A percentile compares a stretch with the other conserved stretches of the same genome.
Evolutionary conservation across 2,329 filamentous ascomycete genomes (phyloP).

Genomic region (Ophiobolus disseminans): DNA sequence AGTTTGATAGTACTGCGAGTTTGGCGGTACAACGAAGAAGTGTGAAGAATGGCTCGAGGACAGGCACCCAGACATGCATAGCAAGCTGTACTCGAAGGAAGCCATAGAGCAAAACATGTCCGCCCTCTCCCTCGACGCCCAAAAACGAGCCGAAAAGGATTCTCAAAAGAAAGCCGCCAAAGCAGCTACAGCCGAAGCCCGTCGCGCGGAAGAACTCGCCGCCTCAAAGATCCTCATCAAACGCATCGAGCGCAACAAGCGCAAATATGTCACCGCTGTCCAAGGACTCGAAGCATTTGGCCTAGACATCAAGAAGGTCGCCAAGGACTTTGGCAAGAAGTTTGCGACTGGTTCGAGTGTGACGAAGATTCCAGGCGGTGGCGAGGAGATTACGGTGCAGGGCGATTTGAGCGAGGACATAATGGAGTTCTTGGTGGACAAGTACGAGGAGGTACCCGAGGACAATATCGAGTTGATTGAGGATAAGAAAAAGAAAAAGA

Average conservation of each 20-base stretch:
- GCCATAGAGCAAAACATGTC: slow-evolving; percentile 84
- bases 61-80: slow-evolving; percentile 75
- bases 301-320: slow-evolving; percentile 90
- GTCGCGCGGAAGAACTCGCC: slow-evolving; percentile 81
- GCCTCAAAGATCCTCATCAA: slow-evolving; percentile 88
- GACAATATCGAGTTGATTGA: slow-evolving; percentile 95
- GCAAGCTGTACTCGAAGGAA: slow-evolving; percentile 79
- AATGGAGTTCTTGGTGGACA: slow-evolving; percentile 86
- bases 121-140: slow-evolving; percentile 85
- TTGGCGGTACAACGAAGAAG: slow-evolving; percentile 94
- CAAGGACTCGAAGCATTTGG: slow-evolving; percentile 88
- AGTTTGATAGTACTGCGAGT: slow-evolving; percentile 88
- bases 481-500: slow-evolving; percentile 89
- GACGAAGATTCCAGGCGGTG: slow-evolving; percentile 83
- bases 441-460: slow-evolving; percentile 88
- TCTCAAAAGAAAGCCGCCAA: slow-evolving; percentile 96
- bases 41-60: slow-evolving; percentile 94
- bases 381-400: slow-evolving; percentile 97
- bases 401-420: slow-evolving; percentile 96
- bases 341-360: slow-evolving; percentile 94
- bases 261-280: slow-evolving; percentile 95
- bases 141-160: slow-evolving; percentile 94
- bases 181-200: slow-evolving; percentile 84
- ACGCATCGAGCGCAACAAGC: slow-evolving; percentile 96
- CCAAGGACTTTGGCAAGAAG: slow-evolving; percentile 98